A percentile compares a stretch with the other conserved stretches of the same genome.
These are phyloP conservation scores for Ambrosiella cleistominuta DNA, from an alignment of 2,329 filamentous ascomycete species.

Conservation along the genomic window DNA sequence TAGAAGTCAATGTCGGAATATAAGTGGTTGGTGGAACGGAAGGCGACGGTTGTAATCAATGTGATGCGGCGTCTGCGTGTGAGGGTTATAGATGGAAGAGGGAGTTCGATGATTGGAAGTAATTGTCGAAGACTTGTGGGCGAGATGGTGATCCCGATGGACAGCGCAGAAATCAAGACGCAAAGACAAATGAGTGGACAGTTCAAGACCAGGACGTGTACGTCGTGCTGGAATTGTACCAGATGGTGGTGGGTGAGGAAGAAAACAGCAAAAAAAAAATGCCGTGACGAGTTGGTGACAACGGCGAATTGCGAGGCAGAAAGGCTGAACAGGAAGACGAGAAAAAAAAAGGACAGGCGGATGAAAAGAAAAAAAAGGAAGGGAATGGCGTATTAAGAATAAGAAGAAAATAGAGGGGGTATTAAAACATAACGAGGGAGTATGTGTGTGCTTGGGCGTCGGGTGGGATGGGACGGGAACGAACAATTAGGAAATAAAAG, in stretches of 20 bases:
- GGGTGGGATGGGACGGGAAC: background rate
- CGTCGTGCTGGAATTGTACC: conserved; percentile 22
- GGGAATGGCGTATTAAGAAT: background rate
- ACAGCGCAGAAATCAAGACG: conserved; percentile 9
- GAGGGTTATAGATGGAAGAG: background rate
- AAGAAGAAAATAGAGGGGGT: conserved; percentile 4
- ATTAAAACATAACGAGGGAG: background rate
- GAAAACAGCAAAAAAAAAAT: conserved; percentile 14
- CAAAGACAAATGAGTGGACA: conserved; percentile 17
- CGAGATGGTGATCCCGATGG: conserved; percentile 3
- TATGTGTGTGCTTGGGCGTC: background rate
- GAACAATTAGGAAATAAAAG: conserved; percentile 1
- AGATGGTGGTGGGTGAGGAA: conserved; percentile 17
- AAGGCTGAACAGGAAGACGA: conserved; percentile 1
- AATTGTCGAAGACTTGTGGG: background rate
- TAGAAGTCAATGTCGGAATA: background rate
- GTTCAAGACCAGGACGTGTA: conserved; percentile 30
- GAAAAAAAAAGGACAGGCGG: conserved; percentile 1
- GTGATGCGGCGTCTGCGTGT: background rate
- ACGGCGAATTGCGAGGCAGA: conserved; percentile 1
- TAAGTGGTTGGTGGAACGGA: background rate
- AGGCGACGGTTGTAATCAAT: background rate
- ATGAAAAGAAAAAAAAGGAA: conserved; percentile 2
- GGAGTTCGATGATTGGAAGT: background rate
- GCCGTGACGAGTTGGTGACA: conserved; percentile 7